Evolutionary conservation across 768 basidiomycete species (phyloP), one percentile per base, ranked within the genome.

Genomic region (Lactifluus subvellereus): DNA sequence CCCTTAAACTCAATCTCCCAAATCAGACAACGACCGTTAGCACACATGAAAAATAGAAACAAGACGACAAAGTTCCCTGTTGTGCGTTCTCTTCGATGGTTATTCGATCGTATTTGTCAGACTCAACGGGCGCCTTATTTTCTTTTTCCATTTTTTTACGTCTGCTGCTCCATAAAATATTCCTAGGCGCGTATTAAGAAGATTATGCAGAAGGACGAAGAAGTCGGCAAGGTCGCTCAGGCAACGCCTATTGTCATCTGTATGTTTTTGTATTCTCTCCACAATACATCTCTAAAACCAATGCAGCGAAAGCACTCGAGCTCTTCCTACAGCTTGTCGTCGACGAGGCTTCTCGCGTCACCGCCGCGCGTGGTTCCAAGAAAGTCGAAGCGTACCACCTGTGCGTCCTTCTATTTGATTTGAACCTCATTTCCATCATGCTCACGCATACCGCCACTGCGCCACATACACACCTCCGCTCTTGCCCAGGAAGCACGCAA

Each of bases 141-240:
- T n/a, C 11, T 32, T 32, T 20, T 32, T 42, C 16, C 14, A 9
- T 58, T 10, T 22, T 35, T 14, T 37, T 13, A 13, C 10, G 7
- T 54, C 33, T 61, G 35, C 18, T 33, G 32, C 20, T 35, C 37
- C 11, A 14, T 16, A 30, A 50, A 50, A 50, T 27, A 11, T 30
- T 33, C 40, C 22, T 42, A 96, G 94, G 95, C 96, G 4, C 88
- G 96, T 50, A 98, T 98, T 78, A 98, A 98, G 82, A 91, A 93
- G 78, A 97, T 98, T 60, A 98, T 98, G 92, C 96, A 98, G 78
- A 94, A 94, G 73, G 96, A 98, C 72, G 96, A 98, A 72, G 96
- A 98, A 72, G 96, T 98, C 20, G 96, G 96, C 61, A 98, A 98
- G 74, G 93, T 98, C 37, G 94, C 96, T 2, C 92, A 94, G 72